phyloP scores from a whole-genome alignment of 306 rosid genomes.

The Cucumis melo region DNA sequence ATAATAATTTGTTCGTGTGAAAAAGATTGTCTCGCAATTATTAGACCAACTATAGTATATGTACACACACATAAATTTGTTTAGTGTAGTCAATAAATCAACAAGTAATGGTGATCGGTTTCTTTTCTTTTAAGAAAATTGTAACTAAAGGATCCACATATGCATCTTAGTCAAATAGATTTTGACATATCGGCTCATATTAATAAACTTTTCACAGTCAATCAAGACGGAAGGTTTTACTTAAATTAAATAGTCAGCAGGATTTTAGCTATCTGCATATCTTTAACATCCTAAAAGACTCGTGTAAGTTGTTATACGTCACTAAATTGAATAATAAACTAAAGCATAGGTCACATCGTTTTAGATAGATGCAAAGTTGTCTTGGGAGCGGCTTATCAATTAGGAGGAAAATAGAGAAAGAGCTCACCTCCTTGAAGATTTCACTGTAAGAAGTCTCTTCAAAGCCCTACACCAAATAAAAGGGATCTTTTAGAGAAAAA shows the following conservation, averaged over 20 bases:
- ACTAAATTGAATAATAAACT: not conserved
- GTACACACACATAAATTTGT: not conserved
- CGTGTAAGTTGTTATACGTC: not conserved
- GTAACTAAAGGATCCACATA: not conserved
- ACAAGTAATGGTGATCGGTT: not conserved
- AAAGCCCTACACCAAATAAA: constrained; percentile 49
- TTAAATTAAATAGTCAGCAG: not conserved
- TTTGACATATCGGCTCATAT: not conserved
- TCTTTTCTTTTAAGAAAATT: not conserved
- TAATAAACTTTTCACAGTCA: not conserved
- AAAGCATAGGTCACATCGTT: not conserved
- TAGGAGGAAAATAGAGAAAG: not conserved
- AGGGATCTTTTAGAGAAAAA: constrained; percentile 1
- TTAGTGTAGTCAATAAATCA: not conserved
- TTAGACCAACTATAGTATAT: not conserved
- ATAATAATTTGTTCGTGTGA: not conserved
- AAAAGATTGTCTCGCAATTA: not conserved
- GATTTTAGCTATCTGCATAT: not conserved
- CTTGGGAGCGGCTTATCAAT: not conserved
- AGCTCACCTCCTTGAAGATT: constrained; percentile 74
- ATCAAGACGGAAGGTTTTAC: not conserved
- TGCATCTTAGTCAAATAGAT: not conserved
- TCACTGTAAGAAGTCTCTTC: constrained; percentile 54
- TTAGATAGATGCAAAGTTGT: not conserved
- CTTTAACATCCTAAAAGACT: not conserved